These are phyloP conservation scores for Desmodesmus armatus DNA, from an alignment of 139 green algal species.

Conservation along the genomic window DNA sequence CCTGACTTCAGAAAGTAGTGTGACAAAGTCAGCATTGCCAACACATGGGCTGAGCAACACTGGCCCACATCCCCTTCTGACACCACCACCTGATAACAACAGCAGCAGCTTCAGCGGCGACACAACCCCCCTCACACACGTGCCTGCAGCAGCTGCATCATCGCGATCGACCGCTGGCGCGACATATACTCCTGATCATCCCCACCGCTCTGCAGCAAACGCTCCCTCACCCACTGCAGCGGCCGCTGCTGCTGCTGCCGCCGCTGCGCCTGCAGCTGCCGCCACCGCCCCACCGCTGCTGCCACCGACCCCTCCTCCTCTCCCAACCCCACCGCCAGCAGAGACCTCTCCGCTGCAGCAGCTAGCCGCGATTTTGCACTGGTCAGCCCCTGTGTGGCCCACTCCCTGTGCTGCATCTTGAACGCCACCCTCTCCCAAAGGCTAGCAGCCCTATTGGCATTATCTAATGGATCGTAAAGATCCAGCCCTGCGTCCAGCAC, in stretches of 20 bases:
- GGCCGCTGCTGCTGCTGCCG: neutral
- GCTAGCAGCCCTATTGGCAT: neutral
- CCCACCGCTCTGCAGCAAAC: too few relatives aligned
- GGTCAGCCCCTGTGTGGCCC: constrained; percentile 6
- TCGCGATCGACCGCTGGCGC: constrained; percentile 37
- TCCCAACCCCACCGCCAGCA: constrained; percentile 1
- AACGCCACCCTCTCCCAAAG: constrained; percentile 53
- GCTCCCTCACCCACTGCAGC: constrained; percentile 29
- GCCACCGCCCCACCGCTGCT: neutral
- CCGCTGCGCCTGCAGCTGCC: neutral
- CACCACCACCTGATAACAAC: too few relatives aligned
- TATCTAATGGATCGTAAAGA: constrained; percentile 49
- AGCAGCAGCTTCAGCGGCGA: too few relatives aligned
- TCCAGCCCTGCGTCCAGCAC: constrained; percentile 41
- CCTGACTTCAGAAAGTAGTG: too few relatives aligned
- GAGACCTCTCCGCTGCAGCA: constrained; percentile 7
- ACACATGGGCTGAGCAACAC: too few relatives aligned
- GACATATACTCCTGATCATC: constrained; percentile 49
- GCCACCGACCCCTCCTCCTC: neutral
- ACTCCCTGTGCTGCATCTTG: constrained; percentile 46
- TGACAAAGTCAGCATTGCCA: too few relatives aligned
- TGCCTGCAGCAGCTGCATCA: constrained; percentile 50
- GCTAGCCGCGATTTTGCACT: neutral
- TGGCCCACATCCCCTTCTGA: too few relatives aligned
- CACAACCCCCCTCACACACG: constrained; percentile 36